A percentile compares a stretch with the other conserved stretches of the same genome.
phyloP scores from a whole-genome alignment of 805 yeast genomes.

The Candida insectalens region DNA sequence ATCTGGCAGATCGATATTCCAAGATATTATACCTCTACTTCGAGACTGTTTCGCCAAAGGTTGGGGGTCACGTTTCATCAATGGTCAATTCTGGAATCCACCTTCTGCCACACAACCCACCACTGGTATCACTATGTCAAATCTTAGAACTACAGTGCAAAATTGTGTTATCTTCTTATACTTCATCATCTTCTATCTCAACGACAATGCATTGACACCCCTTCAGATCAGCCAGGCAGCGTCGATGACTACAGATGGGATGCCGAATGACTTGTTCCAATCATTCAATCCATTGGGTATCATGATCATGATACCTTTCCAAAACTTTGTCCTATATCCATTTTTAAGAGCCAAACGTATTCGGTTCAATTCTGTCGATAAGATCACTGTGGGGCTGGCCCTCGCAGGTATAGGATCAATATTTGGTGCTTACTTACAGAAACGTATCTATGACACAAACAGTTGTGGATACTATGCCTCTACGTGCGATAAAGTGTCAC shows the following conservation, averaged over 20 bases:
- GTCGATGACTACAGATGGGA: conserved; percentile 40
- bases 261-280: conserved; percentile 45
- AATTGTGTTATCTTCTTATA: conserved; percentile 37
- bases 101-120: conserved; percentile 9
- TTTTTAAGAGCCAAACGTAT: conserved; percentile 29
- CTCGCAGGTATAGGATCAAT: conserved; percentile 36
- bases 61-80: conserved; percentile 29
- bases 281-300: conserved; percentile 46
- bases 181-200: conserved; percentile 27
- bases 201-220: conserved; percentile 38
- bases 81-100: conserved; percentile 31
- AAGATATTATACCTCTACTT: conserved; percentile 28
- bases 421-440: conserved; percentile 39
- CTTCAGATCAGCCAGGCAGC: conserved; percentile 43
- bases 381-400: conserved; percentile 37
- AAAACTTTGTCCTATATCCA: conserved; percentile 38
- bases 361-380: conserved; percentile 31
- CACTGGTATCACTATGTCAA: conserved; percentile 25
- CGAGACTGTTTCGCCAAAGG: conserved; percentile 30
- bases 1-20: conserved; percentile 33
- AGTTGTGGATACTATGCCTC: conserved; percentile 32
- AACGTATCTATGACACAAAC: conserved; percentile 31
- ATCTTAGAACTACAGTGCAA: conserved; percentile 31
- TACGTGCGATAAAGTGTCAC: conserved; percentile 16
- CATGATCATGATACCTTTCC: conserved; percentile 38